phyloP scores from a whole-genome alignment of 495 filamentous ascomycete genomes.

The Aspergillus cavernicola region DNA sequence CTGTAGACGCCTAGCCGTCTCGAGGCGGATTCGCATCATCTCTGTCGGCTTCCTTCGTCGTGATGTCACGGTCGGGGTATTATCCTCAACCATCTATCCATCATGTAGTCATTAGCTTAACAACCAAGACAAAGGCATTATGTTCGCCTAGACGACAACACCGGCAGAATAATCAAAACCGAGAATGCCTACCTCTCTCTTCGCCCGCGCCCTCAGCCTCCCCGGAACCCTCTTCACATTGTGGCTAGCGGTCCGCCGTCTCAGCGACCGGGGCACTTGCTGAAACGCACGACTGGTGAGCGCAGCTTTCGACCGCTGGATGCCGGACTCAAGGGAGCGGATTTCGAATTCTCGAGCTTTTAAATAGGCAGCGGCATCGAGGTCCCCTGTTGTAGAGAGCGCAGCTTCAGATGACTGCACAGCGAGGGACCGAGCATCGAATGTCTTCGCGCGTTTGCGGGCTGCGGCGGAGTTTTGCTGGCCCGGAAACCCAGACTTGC shows the following conservation, averaged over 20 bases:
- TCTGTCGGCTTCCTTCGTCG: conserved; percentile 67
- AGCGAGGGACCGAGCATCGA: conserved; percentile 68
- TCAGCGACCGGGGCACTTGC: conserved; percentile 75
- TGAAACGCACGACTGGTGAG: conserved; percentile 80
- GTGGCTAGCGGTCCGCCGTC: conserved; percentile 87
- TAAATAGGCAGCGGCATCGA: conserved; percentile 79
- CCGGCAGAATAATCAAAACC: neutral
- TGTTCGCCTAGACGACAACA: neutral
- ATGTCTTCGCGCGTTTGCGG: conserved; percentile 62
- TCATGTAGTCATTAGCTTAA: conserved; percentile 7
- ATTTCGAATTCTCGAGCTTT: conserved; percentile 85
- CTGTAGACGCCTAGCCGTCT: conserved; percentile 72
- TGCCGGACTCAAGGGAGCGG: conserved; percentile 71
- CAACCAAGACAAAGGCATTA: neutral
- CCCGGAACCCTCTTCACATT: conserved; percentile 91
- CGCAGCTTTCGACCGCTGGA: conserved; percentile 64
- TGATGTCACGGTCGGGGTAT: conserved; percentile 77
- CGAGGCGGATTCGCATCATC: conserved; percentile 70
- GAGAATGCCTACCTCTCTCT: conserved; percentile 56
- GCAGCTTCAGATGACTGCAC: conserved; percentile 67
- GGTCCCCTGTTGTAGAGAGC: conserved; percentile 67
- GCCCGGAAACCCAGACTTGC: conserved; percentile 24
- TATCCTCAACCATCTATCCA: conserved; percentile 74
- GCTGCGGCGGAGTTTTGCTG: conserved; percentile 28
- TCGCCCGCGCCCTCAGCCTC: conserved; percentile 64